Base-by-base conservation (phyloP, 1,284 basidiomycete genomes). In the Amylostereum chailletii region DNA sequence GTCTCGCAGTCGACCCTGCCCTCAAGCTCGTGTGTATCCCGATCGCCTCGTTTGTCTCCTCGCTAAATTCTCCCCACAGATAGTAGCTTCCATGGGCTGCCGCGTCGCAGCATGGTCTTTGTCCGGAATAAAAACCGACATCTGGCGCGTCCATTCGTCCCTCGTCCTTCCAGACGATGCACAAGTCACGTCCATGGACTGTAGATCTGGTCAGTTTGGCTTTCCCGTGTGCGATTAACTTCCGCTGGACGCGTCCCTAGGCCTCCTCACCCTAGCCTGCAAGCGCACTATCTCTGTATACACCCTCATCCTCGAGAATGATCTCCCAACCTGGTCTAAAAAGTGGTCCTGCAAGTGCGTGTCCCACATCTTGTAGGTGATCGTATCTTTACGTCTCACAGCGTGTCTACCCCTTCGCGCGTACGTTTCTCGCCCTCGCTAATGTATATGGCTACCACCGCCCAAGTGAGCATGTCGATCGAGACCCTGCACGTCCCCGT, bases 121-220 rank as follows among this genome's bases (percentile, higher is more conserved):
- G 45, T 86, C 86, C 33, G 81, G 76, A 37, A 69, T 74, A 30
- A 73, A 76, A 54, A 68, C 73, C 44, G 72, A 78, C 55, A 68
- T 71, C 5, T 90, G 86, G 85, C 76, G 81, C 40, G 74, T 92
- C 3, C 90, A 92, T 62, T 92, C 90, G 2, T 84, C 86, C 19
- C 74, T 92, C 7, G 60, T 74, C 19, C 71, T 86, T 42, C 72
- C 78, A 1, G 72, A 77, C 43, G 67, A 64, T n/a, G 71, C 76
- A 47, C 51, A 59, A 26, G 71, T 90, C 31, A 79, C 77, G 1
- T 67, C 82, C 3, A 62, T 91, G 51, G 82, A 86, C 62, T 84
- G 79, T 60, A 79, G 76, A 68, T 81, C 83, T 56, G 83, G 86
- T 87, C 37, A 2, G 8, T 26, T 26, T 10, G 11, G 19, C 39